Evolutionary conservation across 2,329 filamentous ascomycete genomes (phyloP), one percentile per base, ranked within the genome.

Genomic region (Aspergillus intermedius): DNA sequence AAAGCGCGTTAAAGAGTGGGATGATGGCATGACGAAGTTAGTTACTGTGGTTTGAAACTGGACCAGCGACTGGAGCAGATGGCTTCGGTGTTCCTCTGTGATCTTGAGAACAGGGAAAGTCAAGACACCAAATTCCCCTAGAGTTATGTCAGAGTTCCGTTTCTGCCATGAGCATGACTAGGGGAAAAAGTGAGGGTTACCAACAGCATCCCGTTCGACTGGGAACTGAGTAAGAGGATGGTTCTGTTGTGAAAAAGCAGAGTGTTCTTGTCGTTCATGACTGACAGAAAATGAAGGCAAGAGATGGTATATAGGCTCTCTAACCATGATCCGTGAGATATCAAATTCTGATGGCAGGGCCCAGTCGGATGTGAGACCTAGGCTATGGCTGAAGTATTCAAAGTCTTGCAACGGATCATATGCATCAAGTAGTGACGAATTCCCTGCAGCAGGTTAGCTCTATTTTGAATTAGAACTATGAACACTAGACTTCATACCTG

Each of bases 1-100:
- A 54, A 86, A 87, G 25, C 84, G 70, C 3, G 80, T 81, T 13
- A 87, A 63, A 0, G 84, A 83, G 54, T 86, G 77, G 2, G 82
- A 75, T 4, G 83, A 86, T 1, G 84, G 84, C 40, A 86, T 79
- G 5, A 79, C 73, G 54, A 85, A 85, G 13, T 49, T 25, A 15
- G 40, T n/a, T 17, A 44, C 22, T 3, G 39, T n/a, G 3, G 22
- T 13, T 15, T 46, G 21, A 15, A 32, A 42, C n/a, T 41, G 13
- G 4, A 30, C 39, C 10, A 53, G 40, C 9, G 43, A 35, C 4
- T 10, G 42, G 21, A 53, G 46, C 32, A 53, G 45, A 4, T 42
- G 45, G 39, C 23, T 44, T 32, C 51, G 37, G 42, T 49, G 43
- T 40, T 50, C 35, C 5, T 28, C 35, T 3, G 44, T 46, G 8